Evolutionary conservation across 495 filamentous ascomycete genomes (phyloP), one percentile per base, ranked within the genome.

Genomic region (Aspergillus baeticus): DNA sequence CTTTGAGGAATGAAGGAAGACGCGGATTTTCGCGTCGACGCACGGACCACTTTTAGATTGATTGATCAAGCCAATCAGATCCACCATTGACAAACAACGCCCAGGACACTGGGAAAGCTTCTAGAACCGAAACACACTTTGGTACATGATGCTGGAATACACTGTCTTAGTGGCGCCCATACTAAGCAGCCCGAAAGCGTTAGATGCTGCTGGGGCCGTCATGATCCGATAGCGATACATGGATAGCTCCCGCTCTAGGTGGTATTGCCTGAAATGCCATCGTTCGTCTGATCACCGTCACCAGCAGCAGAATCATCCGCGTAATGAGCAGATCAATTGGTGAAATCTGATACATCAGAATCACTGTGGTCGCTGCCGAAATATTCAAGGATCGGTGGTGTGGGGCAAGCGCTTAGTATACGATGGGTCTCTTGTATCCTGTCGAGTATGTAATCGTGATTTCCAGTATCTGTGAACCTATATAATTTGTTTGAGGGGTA

Each of bases 21-120:
- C 66, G 66, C 61, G 66, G 57, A 59, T 57, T 63, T 64, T 64
- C 66, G 66, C 66, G 66, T 69, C 51, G 8, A 53, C 10, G 66
- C 66, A 76, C 72, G 57, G 72, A 64, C 72, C 71, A 71, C 0
- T n/a, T 63, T 63, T 70, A 63, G 46, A 74, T 69, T 60, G 58
- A 45, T 63, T 63, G 38, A 4, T 29, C 8, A 8, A 29, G 26
- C 26, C 26, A 29, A 29, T 29, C 59, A 42, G 15, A 34, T n/a
- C 23, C 10, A 33, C n/a, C 23, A 48, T 29, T 29, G 26, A 29
- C 4, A 4, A 29, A 3, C 8, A n/a, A n/a, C 26, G 26, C 26
- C 26, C 26, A n/a, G 26, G 3, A 4, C 26, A 8, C 26, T 29
- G 34, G 36, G 34, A 1, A 18, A 7, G 8, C 20, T 48, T 23